Evolutionary conservation across 2,329 filamentous ascomycete species (phyloP).

Genomic region (Penicillium sp.): DNA sequence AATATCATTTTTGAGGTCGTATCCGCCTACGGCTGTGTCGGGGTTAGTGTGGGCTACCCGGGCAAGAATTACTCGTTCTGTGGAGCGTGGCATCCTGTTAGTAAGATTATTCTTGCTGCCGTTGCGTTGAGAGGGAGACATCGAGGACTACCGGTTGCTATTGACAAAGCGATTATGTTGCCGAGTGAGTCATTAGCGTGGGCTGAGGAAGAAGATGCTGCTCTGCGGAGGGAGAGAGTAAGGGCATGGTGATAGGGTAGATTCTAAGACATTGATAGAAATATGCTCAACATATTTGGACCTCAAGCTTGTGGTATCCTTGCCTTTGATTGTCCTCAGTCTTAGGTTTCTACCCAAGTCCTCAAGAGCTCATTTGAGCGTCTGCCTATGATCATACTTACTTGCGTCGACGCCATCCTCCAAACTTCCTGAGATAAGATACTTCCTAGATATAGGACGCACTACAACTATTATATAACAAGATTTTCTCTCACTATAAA

Average conservation of each 20-base stretch:
- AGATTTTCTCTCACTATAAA: no score
- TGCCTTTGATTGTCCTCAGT: no score
- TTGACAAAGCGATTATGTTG: conserved; percentile 54
- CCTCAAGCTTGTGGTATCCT: no score
- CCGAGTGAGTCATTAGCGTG: conserved; percentile 41
- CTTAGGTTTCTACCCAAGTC: no score
- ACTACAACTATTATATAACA: no score
- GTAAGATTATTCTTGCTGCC: conserved; percentile 59
- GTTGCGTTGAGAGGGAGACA: conserved; percentile 61
- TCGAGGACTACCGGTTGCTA: conserved; percentile 56
- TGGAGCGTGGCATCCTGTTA: conserved; percentile 55
- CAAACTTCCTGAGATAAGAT: no score
- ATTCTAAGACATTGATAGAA: no score
- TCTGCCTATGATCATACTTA: no score
- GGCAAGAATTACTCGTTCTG: conserved; percentile 56
- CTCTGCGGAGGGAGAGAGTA: conserved; percentile 29
- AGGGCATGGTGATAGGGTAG: conserved; percentile 23
- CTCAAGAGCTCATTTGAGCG: no score
- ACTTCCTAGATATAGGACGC: no score
- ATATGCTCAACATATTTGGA: no score
- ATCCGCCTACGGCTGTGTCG: conserved; percentile 62
- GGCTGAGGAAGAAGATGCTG: conserved; percentile 46
- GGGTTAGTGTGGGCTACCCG: conserved; percentile 59
- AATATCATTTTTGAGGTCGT: conserved; percentile 54
- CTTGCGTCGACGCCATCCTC: no score